A percentile compares a stretch with the other conserved stretches of the same genome.
Evolutionary conservation across 768 basidiomycete genomes (phyloP).

Genomic region (Phaeolepiota aurea): DNA sequence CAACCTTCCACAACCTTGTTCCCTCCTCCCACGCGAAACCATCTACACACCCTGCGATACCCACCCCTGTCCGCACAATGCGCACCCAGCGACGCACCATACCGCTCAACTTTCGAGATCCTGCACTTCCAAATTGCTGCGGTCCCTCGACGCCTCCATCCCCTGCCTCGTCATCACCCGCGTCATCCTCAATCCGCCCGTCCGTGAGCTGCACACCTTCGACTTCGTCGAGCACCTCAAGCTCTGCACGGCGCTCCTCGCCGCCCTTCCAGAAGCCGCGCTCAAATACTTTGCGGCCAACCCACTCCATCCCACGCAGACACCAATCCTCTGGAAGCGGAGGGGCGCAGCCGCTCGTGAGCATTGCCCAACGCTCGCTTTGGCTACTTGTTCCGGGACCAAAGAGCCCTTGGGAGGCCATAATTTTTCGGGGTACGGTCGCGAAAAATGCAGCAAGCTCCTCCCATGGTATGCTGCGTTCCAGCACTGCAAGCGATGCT

Average conservation of each 20-base stretch:
- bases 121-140: too few relatives aligned
- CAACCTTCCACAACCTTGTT: conserved; percentile 53
- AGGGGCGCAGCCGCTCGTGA: conserved; percentile 60
- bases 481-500: conserved; percentile 52
- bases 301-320: conserved; percentile 95
- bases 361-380: conserved; percentile 54
- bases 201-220: conserved; percentile 56
- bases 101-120: conserved; percentile 22
- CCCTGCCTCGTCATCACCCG: conserved; percentile 46
- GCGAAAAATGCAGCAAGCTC: conserved; percentile 60
- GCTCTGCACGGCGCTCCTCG: conserved; percentile 58
- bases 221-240: conserved; percentile 66
- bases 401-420: conserved; percentile 36
- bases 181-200: conserved; percentile 77
- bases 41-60: conserved; percentile 59
- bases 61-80: conserved; percentile 59
- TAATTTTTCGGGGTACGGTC: conserved; percentile 43
- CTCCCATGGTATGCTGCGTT: conserved; percentile 80
- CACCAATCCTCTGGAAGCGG: conserved; percentile 94
- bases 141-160: too few relatives aligned
- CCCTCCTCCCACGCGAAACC: conserved; percentile 67
- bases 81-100: conserved; percentile 66
- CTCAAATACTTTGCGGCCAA: conserved; percentile 82
- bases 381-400: conserved; percentile 6
- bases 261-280: conserved; percentile 90